Conservation (phyloP, 768 basidiomycete species). For the Lyophyllum decastes region DNA sequence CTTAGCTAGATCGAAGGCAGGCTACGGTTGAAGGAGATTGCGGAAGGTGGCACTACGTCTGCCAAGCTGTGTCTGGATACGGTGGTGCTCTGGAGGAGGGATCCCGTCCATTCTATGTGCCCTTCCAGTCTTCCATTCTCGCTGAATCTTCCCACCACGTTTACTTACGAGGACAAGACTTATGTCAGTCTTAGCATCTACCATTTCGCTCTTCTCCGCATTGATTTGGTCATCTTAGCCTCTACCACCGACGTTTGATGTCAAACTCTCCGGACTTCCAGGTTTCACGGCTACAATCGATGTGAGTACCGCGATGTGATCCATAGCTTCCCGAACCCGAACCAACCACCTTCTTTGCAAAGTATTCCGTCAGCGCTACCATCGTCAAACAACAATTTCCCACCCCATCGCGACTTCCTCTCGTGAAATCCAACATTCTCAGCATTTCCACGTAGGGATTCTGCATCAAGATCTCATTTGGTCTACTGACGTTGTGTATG, state of each 20-base stretch:
- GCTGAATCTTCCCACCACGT: constrained; percentile 58
- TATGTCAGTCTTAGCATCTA: constrained; percentile 45
- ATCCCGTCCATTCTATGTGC: constrained; percentile 42
- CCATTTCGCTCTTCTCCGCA: constrained; percentile 3
- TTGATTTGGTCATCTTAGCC: constrained; percentile 39
- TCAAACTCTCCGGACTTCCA: constrained; percentile 69
- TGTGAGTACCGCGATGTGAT: constrained; percentile 26
- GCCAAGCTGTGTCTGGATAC: constrained; percentile 54
- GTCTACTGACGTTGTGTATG: constrained; percentile 7
- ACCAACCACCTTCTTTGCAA: background rate
- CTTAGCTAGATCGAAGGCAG: constrained; percentile 59
- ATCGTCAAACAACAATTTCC: constrained; percentile 45
- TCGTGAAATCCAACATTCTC: constrained; percentile 54
- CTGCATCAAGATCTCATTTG: background rate
- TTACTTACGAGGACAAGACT: constrained; percentile 51
- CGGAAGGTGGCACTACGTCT: constrained; percentile 61
- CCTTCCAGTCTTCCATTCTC: constrained; percentile 56
- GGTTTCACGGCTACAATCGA: constrained; percentile 69
- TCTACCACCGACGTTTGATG: constrained; percentile 70
- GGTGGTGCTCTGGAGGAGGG: constrained; percentile 59
- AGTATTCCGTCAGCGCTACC: constrained; percentile 60
- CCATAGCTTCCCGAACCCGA: background rate
- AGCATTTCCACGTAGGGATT: constrained; percentile 54
- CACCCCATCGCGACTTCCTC: constrained; percentile 34
- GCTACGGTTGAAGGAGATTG: constrained; percentile 60